phyloP scores from a whole-genome alignment of 805 yeast species.

The Saccharomycopsis sp. region DNA sequence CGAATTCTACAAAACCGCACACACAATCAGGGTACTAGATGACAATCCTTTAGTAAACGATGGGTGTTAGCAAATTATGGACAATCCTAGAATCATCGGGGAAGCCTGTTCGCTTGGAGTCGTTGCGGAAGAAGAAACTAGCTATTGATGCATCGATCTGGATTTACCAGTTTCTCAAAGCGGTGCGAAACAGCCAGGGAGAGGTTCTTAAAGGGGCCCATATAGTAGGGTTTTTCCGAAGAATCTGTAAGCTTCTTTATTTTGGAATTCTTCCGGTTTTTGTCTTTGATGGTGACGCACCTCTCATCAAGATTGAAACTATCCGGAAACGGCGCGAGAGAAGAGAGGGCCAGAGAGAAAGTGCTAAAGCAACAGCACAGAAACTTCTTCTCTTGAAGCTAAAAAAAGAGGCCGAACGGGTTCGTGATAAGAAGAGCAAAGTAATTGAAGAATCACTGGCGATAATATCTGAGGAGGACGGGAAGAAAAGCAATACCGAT shows the following conservation, averaged over 20 bases:
- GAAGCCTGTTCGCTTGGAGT: constrained; percentile 81
- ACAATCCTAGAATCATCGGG: constrained; percentile 85
- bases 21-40: too few relatives aligned
- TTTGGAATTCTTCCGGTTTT: constrained; percentile 86
- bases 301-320: constrained; percentile 71
- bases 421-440: constrained; percentile 3
- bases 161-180: constrained; percentile 95
- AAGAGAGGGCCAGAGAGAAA: constrained; percentile 66
- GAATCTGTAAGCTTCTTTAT: constrained; percentile 84
- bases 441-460: constrained; percentile 4
- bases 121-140: constrained; percentile 65
- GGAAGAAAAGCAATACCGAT: constrained; percentile 18
- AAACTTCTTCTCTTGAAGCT: constrained; percentile 73
- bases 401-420: constrained; percentile 44
- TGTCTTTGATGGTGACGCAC: constrained; percentile 95
- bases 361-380: constrained; percentile 69
- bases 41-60: too few relatives aligned
- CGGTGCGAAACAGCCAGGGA: constrained; percentile 84
- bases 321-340: constrained; percentile 65
- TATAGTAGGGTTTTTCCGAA: constrained; percentile 88
- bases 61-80: constrained; percentile 98
- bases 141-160: constrained; percentile 99
- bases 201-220: constrained; percentile 69
- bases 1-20: too few relatives aligned
- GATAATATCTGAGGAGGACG: constrained; percentile 10